phyloP scores from a whole-genome alignment of 177 flowering plant species.

The Telopea speciosissima region DNA sequence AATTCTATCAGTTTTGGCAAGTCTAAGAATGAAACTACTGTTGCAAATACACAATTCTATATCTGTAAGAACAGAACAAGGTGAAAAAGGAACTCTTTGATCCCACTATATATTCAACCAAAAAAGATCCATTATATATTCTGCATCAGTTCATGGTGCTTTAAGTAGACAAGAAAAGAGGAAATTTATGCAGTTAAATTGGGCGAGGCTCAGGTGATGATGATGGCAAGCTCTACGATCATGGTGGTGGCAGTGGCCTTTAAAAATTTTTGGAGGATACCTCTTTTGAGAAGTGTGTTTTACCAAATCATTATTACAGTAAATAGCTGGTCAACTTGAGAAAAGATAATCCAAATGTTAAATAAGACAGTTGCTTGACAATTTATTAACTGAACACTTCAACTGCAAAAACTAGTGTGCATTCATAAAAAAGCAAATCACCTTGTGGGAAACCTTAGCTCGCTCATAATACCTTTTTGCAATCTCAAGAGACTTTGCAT shows the following conservation, averaged over 20 bases:
- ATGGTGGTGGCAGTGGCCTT: background rate
- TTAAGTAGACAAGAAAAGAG: background rate
- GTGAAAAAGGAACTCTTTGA: background rate
- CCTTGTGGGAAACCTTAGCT: constrained; percentile 92
- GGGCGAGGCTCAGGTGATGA: background rate
- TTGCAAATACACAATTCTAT: background rate
- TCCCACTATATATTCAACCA: no score
- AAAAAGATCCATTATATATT: no score
- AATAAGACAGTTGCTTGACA: background rate
- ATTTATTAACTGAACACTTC: background rate
- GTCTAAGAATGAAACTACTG: background rate
- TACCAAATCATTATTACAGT: background rate
- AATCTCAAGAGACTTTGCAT: constrained; percentile 61
- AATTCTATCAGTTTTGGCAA: background rate
- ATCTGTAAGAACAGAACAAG: background rate
- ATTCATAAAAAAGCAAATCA: constrained; percentile 11
- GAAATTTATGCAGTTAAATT: background rate
- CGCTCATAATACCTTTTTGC: constrained; percentile 64
- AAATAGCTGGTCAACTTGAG: background rate
- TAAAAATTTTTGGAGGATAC: background rate
- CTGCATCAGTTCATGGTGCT: background rate
- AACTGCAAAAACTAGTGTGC: background rate
- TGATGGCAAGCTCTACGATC: background rate
- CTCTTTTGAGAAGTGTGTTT: background rate
- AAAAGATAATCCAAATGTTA: background rate